Evolutionary conservation across 257 asterid genomes (phyloP), one percentile per base, ranked within the genome.

Genomic region (Paraleonurus japonicus): DNA sequence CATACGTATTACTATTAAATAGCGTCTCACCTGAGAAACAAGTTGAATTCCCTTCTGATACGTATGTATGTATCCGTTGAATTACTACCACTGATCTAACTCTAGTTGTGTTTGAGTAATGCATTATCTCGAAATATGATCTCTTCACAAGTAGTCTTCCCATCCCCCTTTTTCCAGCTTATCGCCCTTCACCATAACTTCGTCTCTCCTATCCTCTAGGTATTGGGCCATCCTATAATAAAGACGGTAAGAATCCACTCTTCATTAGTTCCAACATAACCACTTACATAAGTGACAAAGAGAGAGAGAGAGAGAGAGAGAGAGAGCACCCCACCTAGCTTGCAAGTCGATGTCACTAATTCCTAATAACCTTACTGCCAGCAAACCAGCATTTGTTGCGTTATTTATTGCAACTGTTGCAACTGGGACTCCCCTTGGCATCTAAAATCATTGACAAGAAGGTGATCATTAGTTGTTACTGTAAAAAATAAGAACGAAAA

Each of bases 391-490:
- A 81, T 94, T 94, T 33, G 97, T 94, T 61, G 99, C 96, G 19
- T 89, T 91, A 75, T 91, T 91, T 81, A 94, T 88, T 16, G 96
- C 96, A 7, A 94, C 93, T 2, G 99, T 94, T 26, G 99, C 97
- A 58, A 94, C 97, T 5, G 99, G 99, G 26, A 91, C 93, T 39
- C 97, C 97, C 80, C 96, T 91, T 15, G 99, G 99, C 99, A 94
- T 94, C 99, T 94, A 70, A 23, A 47, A 37, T 27, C 53, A 17
- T 72, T 72, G 26, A 77, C 43, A 69, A 41, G 7, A 26, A 7
- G 50, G 7, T n/a, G 22, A 6, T 16, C 16, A 48, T 59, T 24
- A 37, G 35, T 59, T 62, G 19, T 35, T 7, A 22, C 3, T 26
- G 43, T 17, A 2, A 17, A 1, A 20, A 58, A 24, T 26, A 4